Base-by-base conservation (phyloP, 2,329 filamentous ascomycete genomes). In the Trichoderma sp. region DNA sequence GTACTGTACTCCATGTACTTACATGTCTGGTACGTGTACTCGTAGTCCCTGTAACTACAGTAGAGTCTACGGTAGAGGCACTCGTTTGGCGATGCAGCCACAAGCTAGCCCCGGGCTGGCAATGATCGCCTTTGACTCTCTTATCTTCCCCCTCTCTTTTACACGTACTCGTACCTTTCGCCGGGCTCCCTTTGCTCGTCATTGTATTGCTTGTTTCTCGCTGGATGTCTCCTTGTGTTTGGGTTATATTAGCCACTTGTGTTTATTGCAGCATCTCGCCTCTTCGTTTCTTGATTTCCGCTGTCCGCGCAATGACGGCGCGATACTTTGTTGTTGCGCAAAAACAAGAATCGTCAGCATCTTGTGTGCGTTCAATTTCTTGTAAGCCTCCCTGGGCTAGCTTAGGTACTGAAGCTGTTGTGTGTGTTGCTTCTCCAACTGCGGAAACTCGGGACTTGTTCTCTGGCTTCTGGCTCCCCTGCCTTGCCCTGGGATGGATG, bases 371-470 rank as follows among this genome's bases (percentile, higher is more conserved):
- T 6, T 12, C 38, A 41, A 11, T n/a, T 21, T 21, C 45, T 53
- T 53, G 45, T 53, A 53, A 53, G 45, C 45, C 18, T 53, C 45
- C n/a, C 45, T 7, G 3, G 18, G 18, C 41, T 45, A 45, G 38
- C 3, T 16, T n/a, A 50, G 45, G 45, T 6, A 53, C 45, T 53
- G 45, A 4, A 24, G 9, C 45, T 63, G 29, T 27, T 27, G 56
- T 33, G 41, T 65, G 33, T 65, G 62, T 12, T 24, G 29, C 31
- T 60, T 71, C 50, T 35, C 67, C 67, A 71, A 60, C 53, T 71
- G 50, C 67, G 67, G 67, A 71, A 71, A 59, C 50, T 29, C 67
- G 67, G 67, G 53, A 71, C 53, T 24, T 60, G 31, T 60, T 53
- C 53, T 56, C 50, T 56, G 50, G 21, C 50, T 56, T 56, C 50